A percentile compares a stretch with the other conserved stretches of the same genome.
Evolutionary conservation across 345 rosid species (phyloP).

Genomic region (Salix exigua): DNA sequence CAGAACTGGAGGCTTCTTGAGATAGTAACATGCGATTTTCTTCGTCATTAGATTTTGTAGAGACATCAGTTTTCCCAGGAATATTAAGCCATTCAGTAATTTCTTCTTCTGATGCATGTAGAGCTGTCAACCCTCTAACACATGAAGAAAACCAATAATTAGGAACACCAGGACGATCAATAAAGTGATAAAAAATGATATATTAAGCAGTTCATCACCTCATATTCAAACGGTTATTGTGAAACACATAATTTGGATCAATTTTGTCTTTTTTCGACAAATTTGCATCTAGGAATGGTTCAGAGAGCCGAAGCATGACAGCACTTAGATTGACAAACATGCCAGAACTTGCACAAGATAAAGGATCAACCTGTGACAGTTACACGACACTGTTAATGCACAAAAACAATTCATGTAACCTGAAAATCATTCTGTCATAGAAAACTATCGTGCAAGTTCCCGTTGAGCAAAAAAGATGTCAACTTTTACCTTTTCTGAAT

Average conservation of each 20-base stretch:
- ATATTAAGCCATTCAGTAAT: slow-evolving; percentile 67
- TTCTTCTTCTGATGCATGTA: slow-evolving; percentile 92
- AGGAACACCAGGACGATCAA: slow-evolving; percentile 9
- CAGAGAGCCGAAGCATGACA: slow-evolving; percentile 86
- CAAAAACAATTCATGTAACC: not conserved
- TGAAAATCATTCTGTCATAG: not conserved
- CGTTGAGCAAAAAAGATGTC: not conserved
- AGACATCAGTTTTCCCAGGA: slow-evolving; percentile 24
- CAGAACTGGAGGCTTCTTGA: slow-evolving; percentile 74
- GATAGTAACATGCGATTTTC: slow-evolving; percentile 63
- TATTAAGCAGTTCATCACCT: slow-evolving; percentile 47
- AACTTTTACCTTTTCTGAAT: not conserved
- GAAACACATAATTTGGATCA: slow-evolving; percentile 75
- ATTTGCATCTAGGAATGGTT: slow-evolving; percentile 83
- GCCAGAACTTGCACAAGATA: slow-evolving; percentile 95
- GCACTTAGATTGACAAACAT: slow-evolving; percentile 98
- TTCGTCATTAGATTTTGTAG: slow-evolving; percentile 34
- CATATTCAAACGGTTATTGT: slow-evolving; percentile 62
- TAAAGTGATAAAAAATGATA: not conserved
- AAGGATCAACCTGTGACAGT: slow-evolving; percentile 74
- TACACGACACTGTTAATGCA: not conserved
- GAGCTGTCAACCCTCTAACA: slow-evolving; percentile 75
- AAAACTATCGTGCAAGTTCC: not conserved
- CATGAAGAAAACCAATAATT: slow-evolving; percentile 17
- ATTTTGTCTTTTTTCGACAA: slow-evolving; percentile 80